Conservation (phyloP, 345 rosid species). For the Citrus australasica region DNA sequence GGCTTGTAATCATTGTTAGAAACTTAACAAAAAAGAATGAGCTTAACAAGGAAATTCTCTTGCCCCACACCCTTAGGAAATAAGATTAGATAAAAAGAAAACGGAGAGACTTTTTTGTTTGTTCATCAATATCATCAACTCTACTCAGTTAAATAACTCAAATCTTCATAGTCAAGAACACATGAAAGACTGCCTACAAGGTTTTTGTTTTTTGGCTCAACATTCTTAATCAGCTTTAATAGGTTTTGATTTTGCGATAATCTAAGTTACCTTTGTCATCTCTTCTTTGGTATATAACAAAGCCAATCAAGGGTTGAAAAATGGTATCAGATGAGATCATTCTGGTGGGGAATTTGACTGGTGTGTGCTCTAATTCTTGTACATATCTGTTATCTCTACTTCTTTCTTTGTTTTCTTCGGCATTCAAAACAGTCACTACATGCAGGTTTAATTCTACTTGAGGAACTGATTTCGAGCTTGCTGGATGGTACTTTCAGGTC, state of each 20-base stretch:
- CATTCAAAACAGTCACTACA: constrained; percentile 81
- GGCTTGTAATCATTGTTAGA: not conserved
- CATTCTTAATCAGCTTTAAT: not conserved
- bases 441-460: constrained; percentile 35
- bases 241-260: too few relatives aligned
- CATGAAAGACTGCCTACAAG: not conserved
- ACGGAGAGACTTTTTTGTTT: not conserved
- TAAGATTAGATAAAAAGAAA: too few relatives aligned
- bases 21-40: not conserved
- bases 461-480: constrained; percentile 49
- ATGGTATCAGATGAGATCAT: not conserved
- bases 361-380: not conserved
- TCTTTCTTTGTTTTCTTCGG: constrained; percentile 83
- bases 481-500: constrained; percentile 76
- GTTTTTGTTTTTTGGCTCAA: not conserved
- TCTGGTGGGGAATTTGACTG: not conserved
- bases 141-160: too few relatives aligned
- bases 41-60: not conserved
- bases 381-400: constrained; percentile 18
- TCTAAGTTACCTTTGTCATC: not conserved
- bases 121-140: not conserved
- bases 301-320: constrained; percentile 4
- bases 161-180: not conserved
- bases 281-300: not conserved
- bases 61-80: not conserved